These are phyloP conservation scores for Lepidopterella palustris DNA, from an alignment of 495 filamentous ascomycete species.

Conservation along the genomic window DNA sequence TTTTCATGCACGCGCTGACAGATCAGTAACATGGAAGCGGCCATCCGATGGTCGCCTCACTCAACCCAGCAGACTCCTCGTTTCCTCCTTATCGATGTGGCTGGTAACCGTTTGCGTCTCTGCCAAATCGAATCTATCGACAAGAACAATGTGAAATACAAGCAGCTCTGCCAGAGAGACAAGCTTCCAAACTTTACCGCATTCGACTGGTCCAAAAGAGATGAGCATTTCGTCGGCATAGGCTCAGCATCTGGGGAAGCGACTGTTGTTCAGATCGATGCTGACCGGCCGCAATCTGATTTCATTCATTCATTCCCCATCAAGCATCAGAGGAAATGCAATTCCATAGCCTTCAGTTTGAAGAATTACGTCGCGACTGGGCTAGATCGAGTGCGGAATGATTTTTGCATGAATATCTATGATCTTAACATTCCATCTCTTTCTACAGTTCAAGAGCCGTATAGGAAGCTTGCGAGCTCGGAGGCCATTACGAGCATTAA, in stretches of 20 bases:
- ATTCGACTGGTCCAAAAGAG: constrained; percentile 87
- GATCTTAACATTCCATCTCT: constrained; percentile 61
- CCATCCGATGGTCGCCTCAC: constrained; percentile 85
- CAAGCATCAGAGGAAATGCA: constrained; percentile 81
- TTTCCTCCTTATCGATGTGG: constrained; percentile 81
- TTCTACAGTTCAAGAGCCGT: constrained; percentile 51
- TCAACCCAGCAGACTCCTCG: constrained; percentile 53
- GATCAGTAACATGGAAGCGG: constrained; percentile 51
- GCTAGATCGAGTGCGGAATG: constrained; percentile 84
- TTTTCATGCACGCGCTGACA: constrained; percentile 3
- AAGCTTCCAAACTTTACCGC: constrained; percentile 82
- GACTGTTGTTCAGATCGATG: constrained; percentile 69
- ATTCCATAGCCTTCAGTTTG: constrained; percentile 82
- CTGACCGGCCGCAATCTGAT: constrained; percentile 51
- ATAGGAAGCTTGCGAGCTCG: constrained; percentile 68
- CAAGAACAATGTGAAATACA: constrained; percentile 52
- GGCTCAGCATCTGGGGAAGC: constrained; percentile 81
- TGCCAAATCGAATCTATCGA: constrained; percentile 63
- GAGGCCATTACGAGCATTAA: constrained; percentile 85
- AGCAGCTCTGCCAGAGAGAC: constrained; percentile 62
- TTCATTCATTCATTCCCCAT: constrained; percentile 59
- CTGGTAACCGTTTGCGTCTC: constrained; percentile 69
- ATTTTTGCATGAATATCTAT: constrained; percentile 90
- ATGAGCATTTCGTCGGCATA: constrained; percentile 73
- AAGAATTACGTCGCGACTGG: constrained; percentile 76